Evolutionary conservation across 2,329 filamentous ascomycete genomes (phyloP), one percentile per base, ranked within the genome.

Genomic region (Talaromyces verruculosus): DNA sequence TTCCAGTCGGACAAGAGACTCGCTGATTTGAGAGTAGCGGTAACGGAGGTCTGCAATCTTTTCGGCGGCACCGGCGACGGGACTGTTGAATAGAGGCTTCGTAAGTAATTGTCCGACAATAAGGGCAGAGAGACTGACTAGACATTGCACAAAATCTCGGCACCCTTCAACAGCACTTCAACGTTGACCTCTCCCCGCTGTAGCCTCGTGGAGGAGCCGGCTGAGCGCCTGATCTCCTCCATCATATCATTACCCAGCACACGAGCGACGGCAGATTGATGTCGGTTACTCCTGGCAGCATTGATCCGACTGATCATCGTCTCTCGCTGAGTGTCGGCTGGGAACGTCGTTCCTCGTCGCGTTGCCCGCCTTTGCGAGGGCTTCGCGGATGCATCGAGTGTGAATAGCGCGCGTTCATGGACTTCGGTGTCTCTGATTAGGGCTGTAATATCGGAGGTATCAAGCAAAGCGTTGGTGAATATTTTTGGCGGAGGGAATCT

Each of bases 361-460:
- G 76, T 80, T 66, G 73, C 77, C 73, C 70, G 83, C 76, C 72
- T 80, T 72, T 72, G 85, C 68, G 76, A 82, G 65, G 83, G 47
- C 3, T 84, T 83, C 5, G 81, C 84, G 0, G 91, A 87, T 0
- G 91, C 88, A 0, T 94, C 93, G 0, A 97, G 89, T 43, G 94
- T 96, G 82, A 98, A 99, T 19, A 99, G 87, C 6, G 94, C 94
- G 73, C 93, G 90, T 78, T 99, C 95, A 80, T 98, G 94, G 25
- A 90, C 82, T 79, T 99, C 95, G 3, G 94, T 97, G 77, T 99
- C 95, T 67, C 95, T 91, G 73, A 99, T 97, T 58, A 99, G 83
- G 13, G 91, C 87, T 3, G 95, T 98, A 71, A 99, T 98, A 78
- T 99, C 95, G 78, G 93, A 89, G 70, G 89, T 89, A 65, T 90